Base-by-base conservation (phyloP, 495 filamentous ascomycete species). In the Rusavskia elegans region DNA sequence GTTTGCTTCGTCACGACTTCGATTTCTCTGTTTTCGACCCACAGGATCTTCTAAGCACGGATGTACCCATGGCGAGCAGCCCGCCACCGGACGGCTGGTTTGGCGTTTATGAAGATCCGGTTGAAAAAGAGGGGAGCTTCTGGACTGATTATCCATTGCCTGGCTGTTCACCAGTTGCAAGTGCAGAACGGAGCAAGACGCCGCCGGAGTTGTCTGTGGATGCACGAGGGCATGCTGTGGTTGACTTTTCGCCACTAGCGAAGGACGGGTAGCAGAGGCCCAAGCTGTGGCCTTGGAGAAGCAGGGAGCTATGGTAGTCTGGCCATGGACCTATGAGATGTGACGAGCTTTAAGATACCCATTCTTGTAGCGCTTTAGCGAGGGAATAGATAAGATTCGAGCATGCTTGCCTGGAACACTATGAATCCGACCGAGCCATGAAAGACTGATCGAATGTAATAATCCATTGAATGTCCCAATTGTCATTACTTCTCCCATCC, bases 11-110 rank as follows among this genome's bases (percentile, higher is more conserved):
- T 20, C 56, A 59, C n/a, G 35, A 61, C 51, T 53, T 61, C 23
- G 42, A 60, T 30, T 60, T 45, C 59, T 54, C 52, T 56, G 53
- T 32, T 52, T 70, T 48, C 65, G 59, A 78, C 45, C 50, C 55
- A 51, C 45, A 60, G 25, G 66, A 69, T 23, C 65, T 77, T 21
- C 57, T 81, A 29, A 66, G 67, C 44, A 72, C 70, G 2, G 75
- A 78, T 54, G 39, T 68, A 19, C 58, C 65, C 16, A 72, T 80
- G 68, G 73, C 73, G 2, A 80, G 74, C 51, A 73, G 70, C 17
- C 74, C 79, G 14, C 73, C 79, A n/a, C 17, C 29, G 8, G 44
- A 29, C 14, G 48, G 63, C 29, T 49, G 59, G 59, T 66, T 65
- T 51, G 53, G 54, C 19, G 53, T 67, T 5, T 70, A 70, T 48